Evolutionary conservation across 192 early-diverging fungal genomes (phyloP).

Genomic region (Rhizoclosmatium sp.): DNA sequence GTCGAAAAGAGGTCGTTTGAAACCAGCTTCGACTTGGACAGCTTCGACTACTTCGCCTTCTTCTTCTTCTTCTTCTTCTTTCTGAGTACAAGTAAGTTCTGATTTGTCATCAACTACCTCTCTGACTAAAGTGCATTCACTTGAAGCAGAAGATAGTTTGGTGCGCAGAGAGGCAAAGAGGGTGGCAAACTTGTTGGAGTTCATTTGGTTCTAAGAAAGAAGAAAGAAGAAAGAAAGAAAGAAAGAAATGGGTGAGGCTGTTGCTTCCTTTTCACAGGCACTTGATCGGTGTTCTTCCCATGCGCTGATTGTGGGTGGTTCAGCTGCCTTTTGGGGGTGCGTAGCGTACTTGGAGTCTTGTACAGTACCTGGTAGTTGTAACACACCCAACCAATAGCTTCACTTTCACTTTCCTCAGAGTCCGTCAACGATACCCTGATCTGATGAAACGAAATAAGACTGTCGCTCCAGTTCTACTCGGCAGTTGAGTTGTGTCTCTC

Average conservation of each 20-base stretch:
- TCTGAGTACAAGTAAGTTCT: background rate
- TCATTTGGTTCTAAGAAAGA: background rate
- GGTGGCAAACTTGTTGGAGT: background rate
- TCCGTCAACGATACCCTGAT: slow-evolving; percentile 6
- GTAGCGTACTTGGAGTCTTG: background rate
- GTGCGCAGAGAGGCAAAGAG: background rate
- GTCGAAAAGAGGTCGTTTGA: background rate
- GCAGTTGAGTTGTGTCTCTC: background rate
- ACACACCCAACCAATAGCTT: background rate
- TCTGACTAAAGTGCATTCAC: background rate
- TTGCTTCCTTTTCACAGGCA: slow-evolving; percentile 30
- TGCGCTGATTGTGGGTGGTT: slow-evolving; percentile 18
- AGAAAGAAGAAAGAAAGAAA: background rate
- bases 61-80: background rate
- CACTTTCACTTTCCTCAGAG: slow-evolving; percentile 1
- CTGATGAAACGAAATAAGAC: slow-evolving; percentile 14
- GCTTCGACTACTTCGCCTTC: background rate
- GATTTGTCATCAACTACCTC: background rate
- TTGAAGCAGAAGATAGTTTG: background rate
- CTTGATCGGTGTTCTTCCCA: slow-evolving; percentile 15
- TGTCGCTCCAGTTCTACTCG: slow-evolving; percentile 11
- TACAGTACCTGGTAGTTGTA: background rate
- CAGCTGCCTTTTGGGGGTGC: slow-evolving; percentile 10
- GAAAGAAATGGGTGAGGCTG: background rate
- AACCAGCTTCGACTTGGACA: background rate